A percentile compares a stretch with the other conserved stretches of the same genome.
These are phyloP conservation scores for Thermothielavioides terrestris DNA, from an alignment of 495 filamentous ascomycete species.

Conservation along the genomic window DNA sequence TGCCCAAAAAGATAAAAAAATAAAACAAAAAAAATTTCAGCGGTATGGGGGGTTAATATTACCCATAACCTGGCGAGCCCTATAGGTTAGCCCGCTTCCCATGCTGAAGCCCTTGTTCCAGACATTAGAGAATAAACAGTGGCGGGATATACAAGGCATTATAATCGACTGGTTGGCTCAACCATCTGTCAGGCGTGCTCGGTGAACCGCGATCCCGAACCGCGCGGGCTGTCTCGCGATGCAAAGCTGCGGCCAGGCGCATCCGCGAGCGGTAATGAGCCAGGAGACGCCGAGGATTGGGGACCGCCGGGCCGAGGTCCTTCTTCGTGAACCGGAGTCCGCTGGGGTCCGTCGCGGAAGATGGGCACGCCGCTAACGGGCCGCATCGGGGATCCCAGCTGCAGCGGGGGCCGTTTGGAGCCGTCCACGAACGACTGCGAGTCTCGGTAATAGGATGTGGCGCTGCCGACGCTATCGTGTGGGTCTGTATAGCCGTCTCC, in stretches of 20 bases:
- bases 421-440: slow-evolving; percentile 38
- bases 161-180: neutral
- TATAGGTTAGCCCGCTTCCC: neutral
- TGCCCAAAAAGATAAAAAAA: too few species aligned
- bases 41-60: neutral
- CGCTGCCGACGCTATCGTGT: slow-evolving; percentile 38
- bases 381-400: slow-evolving; percentile 41
- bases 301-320: slow-evolving; percentile 22
- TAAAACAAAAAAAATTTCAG: neutral
- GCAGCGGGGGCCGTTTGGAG: slow-evolving; percentile 17
- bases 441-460: slow-evolving; percentile 42
- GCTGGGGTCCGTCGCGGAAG: slow-evolving; percentile 36
- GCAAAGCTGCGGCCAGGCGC: slow-evolving; percentile 37
- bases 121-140: slow-evolving; percentile 23
- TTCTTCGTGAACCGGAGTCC: slow-evolving; percentile 35
- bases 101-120: slow-evolving; percentile 13
- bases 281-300: slow-evolving; percentile 21
- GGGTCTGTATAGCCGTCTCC: slow-evolving; percentile 62
- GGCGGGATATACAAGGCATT: slow-evolving; percentile 15
- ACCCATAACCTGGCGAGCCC: neutral
- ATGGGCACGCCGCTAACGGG: slow-evolving; percentile 39
- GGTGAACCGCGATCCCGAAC: slow-evolving; percentile 40
- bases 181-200: slow-evolving; percentile 39
- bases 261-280: slow-evolving; percentile 24
- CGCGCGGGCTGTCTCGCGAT: slow-evolving; percentile 39